Evolutionary conservation across 1,139 yeast species (phyloP).

Genomic region (Debaryomyces coudertii): DNA sequence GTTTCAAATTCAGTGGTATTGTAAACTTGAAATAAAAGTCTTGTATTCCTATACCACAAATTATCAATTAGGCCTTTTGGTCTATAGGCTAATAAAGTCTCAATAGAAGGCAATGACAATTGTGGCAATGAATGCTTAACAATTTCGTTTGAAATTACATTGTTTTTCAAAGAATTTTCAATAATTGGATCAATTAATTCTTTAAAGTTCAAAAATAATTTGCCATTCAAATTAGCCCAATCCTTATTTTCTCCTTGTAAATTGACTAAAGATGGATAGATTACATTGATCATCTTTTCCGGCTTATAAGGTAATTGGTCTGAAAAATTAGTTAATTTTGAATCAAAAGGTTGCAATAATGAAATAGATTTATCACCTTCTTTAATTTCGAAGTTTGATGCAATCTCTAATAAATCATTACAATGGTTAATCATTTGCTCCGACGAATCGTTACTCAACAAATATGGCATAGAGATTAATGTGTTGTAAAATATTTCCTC

Average conservation of each 20-base stretch:
- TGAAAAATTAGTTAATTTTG: slow-evolving; percentile 32
- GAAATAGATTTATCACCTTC: slow-evolving; percentile 14
- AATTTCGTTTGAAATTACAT: slow-evolving; percentile 42
- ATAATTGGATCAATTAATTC: slow-evolving; percentile 42
- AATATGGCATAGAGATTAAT: slow-evolving; percentile 69
- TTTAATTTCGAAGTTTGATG: slow-evolving; percentile 40
- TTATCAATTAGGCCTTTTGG: slow-evolving; percentile 41
- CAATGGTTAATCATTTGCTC: slow-evolving; percentile 39
- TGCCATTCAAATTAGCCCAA: slow-evolving; percentile 30
- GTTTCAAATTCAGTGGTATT: slow-evolving; percentile 60
- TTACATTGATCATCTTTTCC: slow-evolving; percentile 52
- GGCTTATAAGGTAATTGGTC: slow-evolving; percentile 55
- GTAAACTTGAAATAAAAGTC: slow-evolving; percentile 69
- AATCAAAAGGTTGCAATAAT: slow-evolving; percentile 44
- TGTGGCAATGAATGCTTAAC: slow-evolving; percentile 52
- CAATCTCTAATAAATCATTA: slow-evolving; percentile 48
- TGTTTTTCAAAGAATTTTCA: slow-evolving; percentile 35
- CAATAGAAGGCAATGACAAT: slow-evolving; percentile 49
- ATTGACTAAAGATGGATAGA: slow-evolving; percentile 55
- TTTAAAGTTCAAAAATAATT: slow-evolving; percentile 38
- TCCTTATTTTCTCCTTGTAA: slow-evolving; percentile 32
- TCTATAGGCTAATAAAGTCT: slow-evolving; percentile 32
- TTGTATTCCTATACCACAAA: slow-evolving; percentile 51
- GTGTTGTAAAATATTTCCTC: slow-evolving; percentile 71
- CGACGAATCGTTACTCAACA: slow-evolving; percentile 50